phyloP scores from a whole-genome alignment of 1,284 basidiomycete species.

The Cryptococcus sp. region DNA sequence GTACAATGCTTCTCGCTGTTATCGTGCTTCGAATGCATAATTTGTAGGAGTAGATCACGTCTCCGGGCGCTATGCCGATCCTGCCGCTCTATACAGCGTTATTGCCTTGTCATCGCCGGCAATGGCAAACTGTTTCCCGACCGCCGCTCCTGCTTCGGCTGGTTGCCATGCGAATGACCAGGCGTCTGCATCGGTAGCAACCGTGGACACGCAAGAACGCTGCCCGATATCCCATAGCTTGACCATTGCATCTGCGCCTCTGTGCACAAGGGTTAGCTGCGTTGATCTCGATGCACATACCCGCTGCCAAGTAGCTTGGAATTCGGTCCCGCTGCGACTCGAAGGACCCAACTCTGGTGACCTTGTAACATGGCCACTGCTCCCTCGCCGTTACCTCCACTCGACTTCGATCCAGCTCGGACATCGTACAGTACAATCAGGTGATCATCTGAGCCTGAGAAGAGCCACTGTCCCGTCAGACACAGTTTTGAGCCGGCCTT shows the following conservation, averaged over 20 bases:
- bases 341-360: slow-evolving; percentile 83
- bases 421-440: slow-evolving; percentile 83
- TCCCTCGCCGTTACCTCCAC: slow-evolving; percentile 61
- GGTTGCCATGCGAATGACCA: slow-evolving; percentile 85
- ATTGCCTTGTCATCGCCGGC: slow-evolving; percentile 78
- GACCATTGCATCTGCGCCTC: slow-evolving; percentile 72
- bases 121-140: slow-evolving; percentile 66
- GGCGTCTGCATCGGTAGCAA: slow-evolving; percentile 74
- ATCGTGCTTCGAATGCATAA: background rate
- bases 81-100: slow-evolving; percentile 60
- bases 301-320: slow-evolving; percentile 73
- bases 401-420: slow-evolving; percentile 48
- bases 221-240: slow-evolving; percentile 85
- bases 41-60: background rate
- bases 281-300: slow-evolving; percentile 55
- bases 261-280: slow-evolving; percentile 2
- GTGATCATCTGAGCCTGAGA: slow-evolving; percentile 85
- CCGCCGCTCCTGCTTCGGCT: slow-evolving; percentile 57
- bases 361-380: slow-evolving; percentile 78
- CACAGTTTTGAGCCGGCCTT: slow-evolving; percentile 15
- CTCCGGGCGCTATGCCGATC: slow-evolving; percentile 19
- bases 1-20: background rate
- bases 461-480: slow-evolving; percentile 61
- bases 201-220: slow-evolving; percentile 72
- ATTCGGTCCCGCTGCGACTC: slow-evolving; percentile 75